These are phyloP conservation scores for Filobasidium uniguttulatum DNA, from an alignment of 1,284 basidiomycete species.

Conservation along the genomic window DNA sequence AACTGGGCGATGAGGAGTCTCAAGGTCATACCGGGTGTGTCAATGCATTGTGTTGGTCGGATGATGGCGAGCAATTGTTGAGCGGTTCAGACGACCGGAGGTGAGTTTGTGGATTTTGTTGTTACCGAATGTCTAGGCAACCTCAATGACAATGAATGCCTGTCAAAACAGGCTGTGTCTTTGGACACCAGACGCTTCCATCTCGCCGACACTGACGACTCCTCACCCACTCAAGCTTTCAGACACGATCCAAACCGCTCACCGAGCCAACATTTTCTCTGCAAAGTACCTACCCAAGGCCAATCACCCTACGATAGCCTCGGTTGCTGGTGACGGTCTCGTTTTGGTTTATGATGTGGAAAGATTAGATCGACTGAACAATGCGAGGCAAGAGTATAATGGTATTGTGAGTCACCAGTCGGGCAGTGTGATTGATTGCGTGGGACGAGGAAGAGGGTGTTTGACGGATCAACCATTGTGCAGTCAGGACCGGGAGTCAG, in stretches of 20 bases:
- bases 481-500: conserved; percentile 8
- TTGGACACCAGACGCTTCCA: conserved; percentile 46
- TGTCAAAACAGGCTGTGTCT: conserved; percentile 46
- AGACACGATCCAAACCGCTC: conserved; percentile 57
- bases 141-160: not conserved
- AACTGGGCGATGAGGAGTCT: conserved; percentile 45
- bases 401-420: conserved; percentile 24
- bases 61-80: conserved; percentile 56
- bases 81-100: conserved; percentile 72
- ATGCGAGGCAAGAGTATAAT: not conserved
- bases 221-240: conserved; percentile 51
- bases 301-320: conserved; percentile 38
- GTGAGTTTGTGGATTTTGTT: conserved; percentile 38
- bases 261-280: conserved; percentile 76
- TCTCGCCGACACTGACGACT: conserved; percentile 22
- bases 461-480: conserved; percentile 36
- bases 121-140: not conserved
- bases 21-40: conserved; percentile 59
- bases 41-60: conserved; percentile 72
- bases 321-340: conserved; percentile 64
- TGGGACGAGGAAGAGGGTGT: conserved; percentile 34
- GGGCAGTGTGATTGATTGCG: conserved; percentile 17
- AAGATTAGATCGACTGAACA: conserved; percentile 37
- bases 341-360: conserved; percentile 70
- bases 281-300: conserved; percentile 61